Percentiles rank a stretch among this genome's conserved stretches.
Evolutionary conservation across 495 filamentous ascomycete species (phyloP).

Genomic region (Podospora tetraspora): DNA sequence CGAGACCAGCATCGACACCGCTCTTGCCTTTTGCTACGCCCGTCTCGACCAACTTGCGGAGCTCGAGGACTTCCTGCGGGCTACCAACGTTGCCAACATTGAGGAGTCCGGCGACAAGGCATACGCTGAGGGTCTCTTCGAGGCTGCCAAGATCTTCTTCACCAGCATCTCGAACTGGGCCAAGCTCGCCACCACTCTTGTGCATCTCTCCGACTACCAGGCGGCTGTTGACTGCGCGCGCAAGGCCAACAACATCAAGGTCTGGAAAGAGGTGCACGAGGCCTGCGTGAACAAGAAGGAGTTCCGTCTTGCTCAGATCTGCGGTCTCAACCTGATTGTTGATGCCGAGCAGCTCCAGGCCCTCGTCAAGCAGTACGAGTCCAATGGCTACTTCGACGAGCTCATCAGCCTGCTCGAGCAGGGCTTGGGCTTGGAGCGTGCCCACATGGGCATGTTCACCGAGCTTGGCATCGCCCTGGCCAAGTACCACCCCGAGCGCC

Average conservation of each 20-base stretch:
- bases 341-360: slow-evolving; percentile 94
- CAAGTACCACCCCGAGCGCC: slow-evolving; percentile 92
- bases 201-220: slow-evolving; percentile 95
- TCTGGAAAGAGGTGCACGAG: slow-evolving; percentile 98
- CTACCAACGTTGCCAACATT: slow-evolving; percentile 89
- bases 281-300: slow-evolving; percentile 98
- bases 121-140: slow-evolving; percentile 87
- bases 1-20: slow-evolving; percentile 91
- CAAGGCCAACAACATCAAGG: slow-evolving; percentile 99
- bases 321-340: slow-evolving; percentile 96
- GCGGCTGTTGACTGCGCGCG: slow-evolving; percentile 96
- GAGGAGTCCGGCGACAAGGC: slow-evolving; percentile 97
- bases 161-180: slow-evolving; percentile 99
- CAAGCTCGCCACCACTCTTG: slow-evolving; percentile 93
- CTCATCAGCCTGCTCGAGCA: slow-evolving; percentile 92
- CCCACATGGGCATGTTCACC: slow-evolving; percentile 88
- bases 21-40: slow-evolving; percentile 87
- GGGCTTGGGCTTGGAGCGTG: slow-evolving; percentile 86
- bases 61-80: slow-evolving; percentile 92
- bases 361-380: slow-evolving; percentile 93
- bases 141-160: slow-evolving; percentile 98
- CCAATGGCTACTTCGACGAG: slow-evolving; percentile 96
- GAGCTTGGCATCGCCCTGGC: slow-evolving; percentile 90
- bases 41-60: slow-evolving; percentile 86
- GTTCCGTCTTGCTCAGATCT: slow-evolving; percentile 98